A percentile compares a stretch with the other conserved stretches of the same genome.
Evolutionary conservation across 2,329 filamentous ascomycete species (phyloP).

Genomic region (Colletotrichum chrysophilum): DNA sequence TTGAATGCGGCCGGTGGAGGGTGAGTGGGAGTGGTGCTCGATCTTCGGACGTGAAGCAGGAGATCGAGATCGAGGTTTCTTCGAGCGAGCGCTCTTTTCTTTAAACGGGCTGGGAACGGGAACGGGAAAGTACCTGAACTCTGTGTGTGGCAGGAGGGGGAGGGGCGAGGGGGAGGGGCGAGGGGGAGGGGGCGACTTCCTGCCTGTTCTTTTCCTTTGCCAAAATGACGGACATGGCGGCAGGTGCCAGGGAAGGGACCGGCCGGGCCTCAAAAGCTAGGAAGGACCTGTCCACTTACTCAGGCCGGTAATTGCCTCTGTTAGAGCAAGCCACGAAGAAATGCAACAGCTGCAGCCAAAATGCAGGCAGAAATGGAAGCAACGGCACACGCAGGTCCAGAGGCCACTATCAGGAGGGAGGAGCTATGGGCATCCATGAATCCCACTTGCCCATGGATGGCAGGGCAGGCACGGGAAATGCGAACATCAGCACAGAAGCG

Average conservation of each 20-base stretch:
- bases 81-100: not conserved
- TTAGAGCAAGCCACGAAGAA: not conserved
- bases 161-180: not conserved
- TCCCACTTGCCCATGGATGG: not conserved
- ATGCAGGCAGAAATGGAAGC: not conserved
- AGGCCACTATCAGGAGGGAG: not conserved
- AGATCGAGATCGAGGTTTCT: slow-evolving; percentile 14
- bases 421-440: not conserved
- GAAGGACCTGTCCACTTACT: not conserved
- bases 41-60: not conserved
- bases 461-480: not conserved
- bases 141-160: not conserved
- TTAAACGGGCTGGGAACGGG: not conserved
- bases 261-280: not conserved
- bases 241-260: not conserved
- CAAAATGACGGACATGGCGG: not conserved
- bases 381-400: not conserved
- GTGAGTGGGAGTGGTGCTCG: slow-evolving; percentile 1
- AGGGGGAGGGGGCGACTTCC: not conserved
- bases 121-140: not conserved
- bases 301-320: not conserved
- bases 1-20: not conserved
- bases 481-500: not conserved
- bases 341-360: not conserved
- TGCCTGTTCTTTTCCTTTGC: not conserved